Percentiles rank a stretch among this genome's conserved stretches.
Conservation (phyloP, 1,284 basidiomycete genomes). For the Agaricales sp. region DNA sequence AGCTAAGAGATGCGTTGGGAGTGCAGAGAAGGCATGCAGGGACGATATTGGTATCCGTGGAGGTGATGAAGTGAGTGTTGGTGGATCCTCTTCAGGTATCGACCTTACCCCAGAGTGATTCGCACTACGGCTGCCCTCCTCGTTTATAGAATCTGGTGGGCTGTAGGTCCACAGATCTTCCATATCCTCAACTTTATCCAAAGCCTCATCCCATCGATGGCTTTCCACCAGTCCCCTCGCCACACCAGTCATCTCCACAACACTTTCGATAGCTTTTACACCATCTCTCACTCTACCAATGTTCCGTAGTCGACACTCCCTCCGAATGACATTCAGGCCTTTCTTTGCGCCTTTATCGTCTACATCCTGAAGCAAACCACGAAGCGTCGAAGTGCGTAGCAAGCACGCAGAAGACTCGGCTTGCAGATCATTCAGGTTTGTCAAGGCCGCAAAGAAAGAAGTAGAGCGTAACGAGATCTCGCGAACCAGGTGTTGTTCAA, state of each 20-base stretch:
- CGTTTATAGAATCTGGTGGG: conserved; percentile 6
- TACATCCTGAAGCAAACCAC: conserved; percentile 63
- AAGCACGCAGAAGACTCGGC: conserved; percentile 83
- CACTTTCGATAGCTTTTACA: conserved; percentile 55
- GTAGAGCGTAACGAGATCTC: conserved; percentile 88
- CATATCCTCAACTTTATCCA: conserved; percentile 70
- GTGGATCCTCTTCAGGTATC: conserved; percentile 3
- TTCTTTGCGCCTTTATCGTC: conserved; percentile 70
- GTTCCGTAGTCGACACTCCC: conserved; percentile 54
- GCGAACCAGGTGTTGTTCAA: conserved; percentile 90
- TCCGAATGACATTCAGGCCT: conserved; percentile 65
- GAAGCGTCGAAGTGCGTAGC: conserved; percentile 64
- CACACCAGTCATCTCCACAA: conserved; percentile 68
- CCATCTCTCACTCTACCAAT: conserved; percentile 50
- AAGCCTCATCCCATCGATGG: conserved; percentile 80
- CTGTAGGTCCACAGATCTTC: conserved; percentile 51
- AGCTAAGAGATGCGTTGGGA: conserved; percentile 64
- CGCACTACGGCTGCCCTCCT: neutral
- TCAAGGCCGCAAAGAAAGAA: conserved; percentile 93
- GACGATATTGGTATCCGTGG: conserved; percentile 39
- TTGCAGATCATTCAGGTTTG: conserved; percentile 88
- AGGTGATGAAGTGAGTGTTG: conserved; percentile 15
- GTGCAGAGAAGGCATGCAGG: conserved; percentile 55
- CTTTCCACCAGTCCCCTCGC: conserved; percentile 64
- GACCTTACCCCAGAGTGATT: neutral